Base-by-base conservation (phyloP, 371 early-diverging fungal genomes). In the Syncephalis fuscata region DNA sequence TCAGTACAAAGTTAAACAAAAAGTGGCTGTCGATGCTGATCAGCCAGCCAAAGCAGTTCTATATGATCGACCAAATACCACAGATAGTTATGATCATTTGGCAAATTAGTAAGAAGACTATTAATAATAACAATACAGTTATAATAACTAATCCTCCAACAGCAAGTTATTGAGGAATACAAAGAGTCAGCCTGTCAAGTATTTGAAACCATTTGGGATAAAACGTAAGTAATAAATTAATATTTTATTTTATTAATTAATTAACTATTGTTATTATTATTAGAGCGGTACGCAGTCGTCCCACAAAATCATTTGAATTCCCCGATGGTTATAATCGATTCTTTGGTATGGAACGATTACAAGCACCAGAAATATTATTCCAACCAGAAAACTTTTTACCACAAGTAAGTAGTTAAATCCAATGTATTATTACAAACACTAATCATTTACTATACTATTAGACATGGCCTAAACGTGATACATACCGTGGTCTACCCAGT, bases 141-240 rank as follows among this genome's bases (percentile, higher is more conserved):
- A n/a, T n/a, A n/a, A n/a, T n/a, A n/a, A n/a, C n/a, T n/a, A 15
- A 21, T 23, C 17, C 9, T 23, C 11, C 19, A 27, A 14, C 63
- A 74, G 74, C 57, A 68, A 53, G 71, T 69, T 19, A 62, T 92
- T 43, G 71, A 82, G 38, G 98, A 95, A 60, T 91, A 80, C 60
- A 97, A 97, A 57, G 94, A 95, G 59, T 75, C 86, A 1, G 78
- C 88, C 9, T 89, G 86, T 61, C 85, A 88, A 62, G 79, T 90
- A 11, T 78, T 82, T 1, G 87, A 85, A 52, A 57, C 66, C 25
- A 56, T 69, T 5, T 86, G 69, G 54, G 72, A 80, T 56, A 78
- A 82, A 61, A 63, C 62, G 83, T 85, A 68, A 56, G 71, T 51
- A 2, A 14, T 37, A 9, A 20, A 21, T 2, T 14, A 42, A 38